Conservation (phyloP, 306 rosid genomes). For the Glycine soja region DNA sequence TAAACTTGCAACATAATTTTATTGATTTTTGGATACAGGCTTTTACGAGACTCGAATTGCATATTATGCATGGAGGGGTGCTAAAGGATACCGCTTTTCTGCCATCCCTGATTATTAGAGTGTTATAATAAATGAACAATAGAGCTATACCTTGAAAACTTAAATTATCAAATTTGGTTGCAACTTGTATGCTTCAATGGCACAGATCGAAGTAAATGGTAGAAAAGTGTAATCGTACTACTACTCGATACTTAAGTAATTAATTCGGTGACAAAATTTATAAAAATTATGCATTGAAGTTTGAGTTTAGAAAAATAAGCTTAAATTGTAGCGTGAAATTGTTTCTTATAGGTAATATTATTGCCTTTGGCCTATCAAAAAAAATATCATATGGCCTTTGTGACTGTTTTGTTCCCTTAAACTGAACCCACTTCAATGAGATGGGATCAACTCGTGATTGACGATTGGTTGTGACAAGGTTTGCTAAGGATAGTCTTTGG, state of each 20-base stretch:
- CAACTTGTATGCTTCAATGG: conserved; percentile 16
- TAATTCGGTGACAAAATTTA: conserved; percentile 26
- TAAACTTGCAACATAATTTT: conserved; percentile 1
- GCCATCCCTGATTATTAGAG: conserved; percentile 89
- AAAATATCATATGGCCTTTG: too few relatives aligned
- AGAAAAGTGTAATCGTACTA: conserved; percentile 17
- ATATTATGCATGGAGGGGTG: conserved; percentile 96
- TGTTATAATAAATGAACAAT: neutral
- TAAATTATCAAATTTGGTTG: neutral
- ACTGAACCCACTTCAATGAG: neutral
- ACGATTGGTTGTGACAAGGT: neutral
- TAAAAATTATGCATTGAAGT: conserved; percentile 4
- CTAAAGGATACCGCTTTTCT: conserved; percentile 80
- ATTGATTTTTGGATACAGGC: conserved; percentile 61
- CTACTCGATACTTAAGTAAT: conserved; percentile 25
- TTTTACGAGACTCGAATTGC: conserved; percentile 95
- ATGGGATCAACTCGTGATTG: neutral
- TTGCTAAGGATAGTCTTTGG: neutral
- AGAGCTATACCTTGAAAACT: conserved; percentile 19
- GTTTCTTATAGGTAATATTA: conserved; percentile 7
- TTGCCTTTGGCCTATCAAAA: neutral
- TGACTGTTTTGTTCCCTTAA: neutral
- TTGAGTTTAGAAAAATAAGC: conserved; percentile 9
- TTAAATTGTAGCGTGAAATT: conserved; percentile 17
- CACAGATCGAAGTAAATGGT: conserved; percentile 23